Evolutionary conservation across 2,329 filamentous ascomycete genomes (phyloP).

Genomic region (Exophiala phaeomuriformis): DNA sequence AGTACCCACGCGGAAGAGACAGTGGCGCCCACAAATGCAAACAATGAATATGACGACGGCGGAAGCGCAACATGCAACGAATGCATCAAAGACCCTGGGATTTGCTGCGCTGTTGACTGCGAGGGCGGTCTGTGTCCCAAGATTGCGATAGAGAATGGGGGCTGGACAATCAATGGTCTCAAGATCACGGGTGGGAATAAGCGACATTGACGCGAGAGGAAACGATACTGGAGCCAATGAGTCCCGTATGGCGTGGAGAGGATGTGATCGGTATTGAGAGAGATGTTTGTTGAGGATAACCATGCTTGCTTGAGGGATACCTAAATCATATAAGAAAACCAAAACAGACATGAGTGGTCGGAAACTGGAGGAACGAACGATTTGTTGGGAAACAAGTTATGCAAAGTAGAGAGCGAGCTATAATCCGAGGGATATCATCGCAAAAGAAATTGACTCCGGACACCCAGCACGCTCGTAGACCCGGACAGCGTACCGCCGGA

Average conservation of each 20-base stretch:
- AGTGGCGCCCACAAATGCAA: background rate
- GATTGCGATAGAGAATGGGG: conserved; percentile 8
- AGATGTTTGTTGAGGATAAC: no score
- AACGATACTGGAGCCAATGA: no score
- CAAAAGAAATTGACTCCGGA: conserved; percentile 6
- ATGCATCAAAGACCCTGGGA: conserved; percentile 10
- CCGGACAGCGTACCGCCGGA: background rate
- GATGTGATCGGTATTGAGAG: no score
- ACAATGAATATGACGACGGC: background rate
- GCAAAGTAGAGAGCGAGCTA: conserved; percentile 1
- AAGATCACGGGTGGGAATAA: conserved; percentile 6
- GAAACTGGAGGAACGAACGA: no score
- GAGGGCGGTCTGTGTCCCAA: conserved; percentile 7
- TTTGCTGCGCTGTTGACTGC: conserved; percentile 11
- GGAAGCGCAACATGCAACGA: conserved; percentile 12
- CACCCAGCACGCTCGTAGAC: conserved; percentile 1
- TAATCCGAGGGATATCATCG: conserved; percentile 7
- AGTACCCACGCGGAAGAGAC: background rate
- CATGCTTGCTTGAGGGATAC: no score
- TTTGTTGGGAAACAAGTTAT: no score
- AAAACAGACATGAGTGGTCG: no score
- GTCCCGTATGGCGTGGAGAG: no score
- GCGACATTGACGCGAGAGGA: background rate
- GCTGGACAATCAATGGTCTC: conserved; percentile 3
- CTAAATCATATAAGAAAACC: no score